These are phyloP conservation scores for Myxozyma monticola DNA, from an alignment of 805 yeast genomes.

Conservation along the genomic window DNA sequence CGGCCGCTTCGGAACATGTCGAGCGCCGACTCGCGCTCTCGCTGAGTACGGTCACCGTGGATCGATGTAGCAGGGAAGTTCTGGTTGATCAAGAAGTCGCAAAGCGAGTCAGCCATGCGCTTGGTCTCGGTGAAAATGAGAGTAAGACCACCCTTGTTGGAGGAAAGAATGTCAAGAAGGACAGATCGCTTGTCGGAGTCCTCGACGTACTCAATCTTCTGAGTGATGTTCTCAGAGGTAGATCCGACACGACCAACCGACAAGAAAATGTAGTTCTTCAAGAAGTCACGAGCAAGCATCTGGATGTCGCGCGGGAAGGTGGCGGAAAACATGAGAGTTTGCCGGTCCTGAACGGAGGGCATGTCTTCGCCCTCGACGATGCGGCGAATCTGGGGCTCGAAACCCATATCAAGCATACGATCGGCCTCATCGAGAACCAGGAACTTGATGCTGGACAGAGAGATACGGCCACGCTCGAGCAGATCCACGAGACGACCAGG, in stretches of 20 bases:
- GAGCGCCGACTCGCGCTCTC: conserved; percentile 96
- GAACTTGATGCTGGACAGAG: conserved; percentile 85
- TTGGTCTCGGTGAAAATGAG: conserved; percentile 96
- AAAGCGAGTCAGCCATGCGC: conserved; percentile 95
- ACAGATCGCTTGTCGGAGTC: conserved; percentile 89
- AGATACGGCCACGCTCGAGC: conserved; percentile 90
- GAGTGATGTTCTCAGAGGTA: conserved; percentile 97
- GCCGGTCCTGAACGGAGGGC: conserved; percentile 90
- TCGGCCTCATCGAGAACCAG: conserved; percentile 98
- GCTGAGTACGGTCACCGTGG: conserved; percentile 98
- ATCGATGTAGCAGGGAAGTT: conserved; percentile 96
- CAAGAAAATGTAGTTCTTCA: conserved; percentile 91
- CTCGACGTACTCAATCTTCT: conserved; percentile 88
- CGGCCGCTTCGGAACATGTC: conserved; percentile 90
- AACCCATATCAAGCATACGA: conserved; percentile 99
- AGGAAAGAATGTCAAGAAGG: conserved; percentile 77
- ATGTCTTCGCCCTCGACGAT: conserved; percentile 97
- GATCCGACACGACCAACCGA: conserved; percentile 99
- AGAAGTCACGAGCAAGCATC: conserved; percentile 94
- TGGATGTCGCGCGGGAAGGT: conserved; percentile 99
- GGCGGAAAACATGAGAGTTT: conserved; percentile 97
- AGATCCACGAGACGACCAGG: conserved; percentile 98
- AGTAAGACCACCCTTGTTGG: conserved; percentile 81
- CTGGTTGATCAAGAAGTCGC: conserved; percentile 86
- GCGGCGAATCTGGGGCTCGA: conserved; percentile 98